phyloP scores from a whole-genome alignment of 495 filamentous ascomycete genomes.

The Penicillium ucsense region DNA sequence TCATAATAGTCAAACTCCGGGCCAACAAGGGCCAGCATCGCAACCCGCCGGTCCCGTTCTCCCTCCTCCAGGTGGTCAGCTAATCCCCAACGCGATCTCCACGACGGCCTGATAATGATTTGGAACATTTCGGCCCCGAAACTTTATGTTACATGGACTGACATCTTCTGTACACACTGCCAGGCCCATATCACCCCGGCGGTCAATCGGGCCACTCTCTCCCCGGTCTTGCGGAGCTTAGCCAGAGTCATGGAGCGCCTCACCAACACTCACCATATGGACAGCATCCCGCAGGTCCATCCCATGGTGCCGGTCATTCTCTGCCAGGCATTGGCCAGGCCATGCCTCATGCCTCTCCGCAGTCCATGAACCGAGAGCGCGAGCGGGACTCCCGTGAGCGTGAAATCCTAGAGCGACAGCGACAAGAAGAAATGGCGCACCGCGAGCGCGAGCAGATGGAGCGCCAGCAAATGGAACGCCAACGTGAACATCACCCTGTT shows the following conservation, averaged over 20 bases:
- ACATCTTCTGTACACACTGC: conserved; percentile 11
- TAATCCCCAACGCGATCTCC: conserved; percentile 1
- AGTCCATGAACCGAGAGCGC: conserved; percentile 41
- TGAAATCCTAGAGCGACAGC: conserved; percentile 39
- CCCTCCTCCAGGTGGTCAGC: conserved; percentile 40
- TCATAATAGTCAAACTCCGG: conserved; percentile 31
- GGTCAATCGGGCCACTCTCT: conserved; percentile 42
- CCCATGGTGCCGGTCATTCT: conserved; percentile 38
- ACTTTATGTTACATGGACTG: conserved; percentile 7
- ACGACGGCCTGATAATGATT: neutral
- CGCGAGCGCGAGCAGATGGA: conserved; percentile 60
- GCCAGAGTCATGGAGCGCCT: conserved; percentile 38
- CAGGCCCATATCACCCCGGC: conserved; percentile 34
- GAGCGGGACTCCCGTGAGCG: conserved; percentile 43
- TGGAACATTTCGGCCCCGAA: too few relatives aligned
- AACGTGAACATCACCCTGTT: conserved; percentile 56
- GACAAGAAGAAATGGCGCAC: conserved; percentile 49
- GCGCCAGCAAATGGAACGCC: conserved; percentile 50
- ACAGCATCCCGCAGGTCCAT: conserved; percentile 31
- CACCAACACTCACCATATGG: conserved; percentile 41
- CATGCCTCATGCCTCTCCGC: conserved; percentile 43
- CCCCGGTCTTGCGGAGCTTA: conserved; percentile 41
- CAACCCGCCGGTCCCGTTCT: conserved; percentile 42
- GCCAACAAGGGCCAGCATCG: conserved; percentile 37
- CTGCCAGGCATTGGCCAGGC: conserved; percentile 44